These are phyloP conservation scores for Curvularia eragrostidis DNA, from an alignment of 2,329 filamentous ascomycete species.

Conservation along the genomic window DNA sequence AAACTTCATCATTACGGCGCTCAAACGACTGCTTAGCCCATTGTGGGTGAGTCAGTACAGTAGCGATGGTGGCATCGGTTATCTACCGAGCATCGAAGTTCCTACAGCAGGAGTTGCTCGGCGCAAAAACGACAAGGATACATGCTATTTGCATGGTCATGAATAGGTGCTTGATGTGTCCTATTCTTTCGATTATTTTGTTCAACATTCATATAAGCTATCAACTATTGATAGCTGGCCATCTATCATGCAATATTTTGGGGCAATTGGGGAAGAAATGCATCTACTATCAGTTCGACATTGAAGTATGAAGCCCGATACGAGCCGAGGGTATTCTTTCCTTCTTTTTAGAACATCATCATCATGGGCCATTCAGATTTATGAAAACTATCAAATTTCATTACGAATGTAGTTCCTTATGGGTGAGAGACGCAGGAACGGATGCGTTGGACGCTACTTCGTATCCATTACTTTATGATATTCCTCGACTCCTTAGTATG, in stretches of 20 bases:
- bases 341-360: neutral
- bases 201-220: neutral
- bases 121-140: neutral
- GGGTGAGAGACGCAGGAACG: neutral
- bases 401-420: neutral
- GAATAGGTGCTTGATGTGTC: neutral
- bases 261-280: neutral
- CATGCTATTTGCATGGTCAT: no score
- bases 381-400: neutral
- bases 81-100: conserved; percentile 30
- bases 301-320: no score
- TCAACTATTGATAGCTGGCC: neutral
- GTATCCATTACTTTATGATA: neutral
- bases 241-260: neutral
- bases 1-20: neutral
- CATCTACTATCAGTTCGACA: neutral
- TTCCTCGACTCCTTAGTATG: neutral
- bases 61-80: conserved; percentile 18
- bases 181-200: neutral
- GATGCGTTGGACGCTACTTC: neutral
- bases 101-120: conserved; percentile 3
- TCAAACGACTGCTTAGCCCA: conserved; percentile 15
- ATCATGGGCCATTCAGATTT: neutral
- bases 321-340: neutral
- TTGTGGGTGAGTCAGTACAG: conserved; percentile 25